Evolutionary conservation across 495 filamentous ascomycete species (phyloP), one percentile per base, ranked within the genome.

Genomic region (Penicillium steckii): DNA sequence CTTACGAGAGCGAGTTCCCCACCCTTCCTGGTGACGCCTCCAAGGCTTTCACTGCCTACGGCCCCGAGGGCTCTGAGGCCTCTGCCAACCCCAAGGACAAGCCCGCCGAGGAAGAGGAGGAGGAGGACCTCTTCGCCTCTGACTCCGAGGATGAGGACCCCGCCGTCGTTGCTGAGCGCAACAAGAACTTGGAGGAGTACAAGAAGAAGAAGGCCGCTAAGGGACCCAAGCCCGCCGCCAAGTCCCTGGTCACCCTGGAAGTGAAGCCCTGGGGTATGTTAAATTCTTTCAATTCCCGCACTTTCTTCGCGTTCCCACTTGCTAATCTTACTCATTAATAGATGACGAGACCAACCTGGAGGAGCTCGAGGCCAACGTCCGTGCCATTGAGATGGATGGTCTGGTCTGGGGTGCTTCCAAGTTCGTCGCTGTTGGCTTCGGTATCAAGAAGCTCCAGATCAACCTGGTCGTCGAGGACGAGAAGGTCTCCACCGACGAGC

Each of bases 361-460:
- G 56, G 80, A 84, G 66, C 74, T 98, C 42, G 90, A 96, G 78
- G 81, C 71, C 17, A 79, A 87, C 59, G 91, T 97, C 62, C 90
- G 90, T 67, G 75, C 80, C 58, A 95, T 98, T 62, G 86, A 90
- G 76, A 83, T 86, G 80, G 94, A 98, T 55, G 94, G 94, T 73
- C 86, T 98, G 49, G 86, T 94, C 38, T 98, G 94, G 94, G 94
- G 94, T 84, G 85, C 81, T 57, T 92, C 88, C 68, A 91, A 93
- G 80, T 76, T 96, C 53, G 87, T 95, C 33, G 69, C 91, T 48
- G 87, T 97, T 55, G 85, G 91, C 66, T 98, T 91, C 82, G 95
- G 95, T 77, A 95, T 98, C 80, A 96, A 94, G 86, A 97, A 97
- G 85, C 84, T 98, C 55, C 95, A 97, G 83, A 95, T 98, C 82